A percentile compares a stretch with the other conserved stretches of the same genome.
phyloP scores from a whole-genome alignment of 1,139 yeast species.

The Nakaseomyces sp. region DNA sequence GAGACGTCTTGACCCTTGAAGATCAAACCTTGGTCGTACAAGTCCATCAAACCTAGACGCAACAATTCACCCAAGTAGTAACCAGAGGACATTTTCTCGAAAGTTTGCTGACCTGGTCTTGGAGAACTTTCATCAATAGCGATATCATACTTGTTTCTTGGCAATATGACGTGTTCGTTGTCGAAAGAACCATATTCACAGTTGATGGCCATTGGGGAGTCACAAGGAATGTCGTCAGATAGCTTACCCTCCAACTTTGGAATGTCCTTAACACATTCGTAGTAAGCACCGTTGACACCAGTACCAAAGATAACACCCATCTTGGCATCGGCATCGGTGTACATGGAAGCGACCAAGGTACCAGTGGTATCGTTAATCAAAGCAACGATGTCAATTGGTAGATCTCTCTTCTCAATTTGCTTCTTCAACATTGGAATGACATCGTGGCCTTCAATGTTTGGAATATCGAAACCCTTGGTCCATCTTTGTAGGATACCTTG shows the following conservation, averaged over 20 bases:
- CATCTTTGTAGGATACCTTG: conserved; percentile 86
- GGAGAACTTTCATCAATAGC: conserved; percentile 79
- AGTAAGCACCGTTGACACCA: conserved; percentile 97
- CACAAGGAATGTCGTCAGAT: conserved; percentile 51
- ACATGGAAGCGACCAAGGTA: conserved; percentile 90
- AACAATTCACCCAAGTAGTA: conserved; percentile 90
- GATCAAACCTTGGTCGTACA: conserved; percentile 53
- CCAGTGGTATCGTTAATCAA: conserved; percentile 96
- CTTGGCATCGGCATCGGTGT: conserved; percentile 77
- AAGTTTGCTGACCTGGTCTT: conserved; percentile 92
- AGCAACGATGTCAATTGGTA: conserved; percentile 84
- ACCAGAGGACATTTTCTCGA: conserved; percentile 97
- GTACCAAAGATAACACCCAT: conserved; percentile 98
- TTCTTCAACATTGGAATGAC: conserved; percentile 85
- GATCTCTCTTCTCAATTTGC: conserved; percentile 52
- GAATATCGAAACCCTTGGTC: conserved; percentile 97
- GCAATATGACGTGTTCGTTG: conserved; percentile 74
- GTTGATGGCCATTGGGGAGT: conserved; percentile 86
- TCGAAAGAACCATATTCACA: conserved; percentile 98
- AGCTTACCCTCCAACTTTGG: conserved; percentile 75
- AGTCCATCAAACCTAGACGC: conserved; percentile 71
- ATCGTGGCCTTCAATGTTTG: conserved; percentile 87
- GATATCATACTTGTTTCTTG: conserved; percentile 83
- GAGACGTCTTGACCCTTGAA: conserved; percentile 62
- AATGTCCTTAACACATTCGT: conserved; percentile 62